Evolutionary conservation across 106 monocot genomes (phyloP).

Genomic region (Dendrobium nobile): DNA sequence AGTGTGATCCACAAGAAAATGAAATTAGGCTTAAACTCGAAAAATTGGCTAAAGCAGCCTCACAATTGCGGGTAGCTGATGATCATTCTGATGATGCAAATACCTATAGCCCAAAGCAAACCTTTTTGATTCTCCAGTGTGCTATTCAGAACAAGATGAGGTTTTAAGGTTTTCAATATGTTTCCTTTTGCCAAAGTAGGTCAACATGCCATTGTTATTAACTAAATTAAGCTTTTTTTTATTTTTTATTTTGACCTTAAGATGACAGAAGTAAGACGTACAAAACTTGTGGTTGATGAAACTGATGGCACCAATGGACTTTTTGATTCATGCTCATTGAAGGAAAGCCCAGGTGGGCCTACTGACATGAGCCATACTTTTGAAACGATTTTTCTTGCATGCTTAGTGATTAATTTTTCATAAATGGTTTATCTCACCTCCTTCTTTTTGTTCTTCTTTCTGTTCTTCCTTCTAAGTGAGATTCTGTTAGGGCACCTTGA

Average conservation of each 20-base stretch:
- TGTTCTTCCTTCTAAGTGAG: not conserved
- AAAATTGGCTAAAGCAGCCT: conserved; percentile 27
- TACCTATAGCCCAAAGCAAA: too few relatives aligned
- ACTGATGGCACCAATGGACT: not conserved
- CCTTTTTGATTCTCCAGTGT: too few relatives aligned
- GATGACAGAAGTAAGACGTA: not conserved
- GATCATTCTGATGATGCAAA: too few relatives aligned
- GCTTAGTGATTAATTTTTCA: not conserved
- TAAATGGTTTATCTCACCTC: not conserved
- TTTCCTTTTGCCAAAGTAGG: too few relatives aligned
- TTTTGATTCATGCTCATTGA: not conserved
- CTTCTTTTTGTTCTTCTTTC: not conserved
- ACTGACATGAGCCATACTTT: not conserved
- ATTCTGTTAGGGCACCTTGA: not conserved
- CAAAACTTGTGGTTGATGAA: not conserved
- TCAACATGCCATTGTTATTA: too few relatives aligned
- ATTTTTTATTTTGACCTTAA: too few relatives aligned
- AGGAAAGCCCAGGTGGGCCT: not conserved
- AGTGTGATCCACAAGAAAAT: not conserved
- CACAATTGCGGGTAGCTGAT: not conserved
- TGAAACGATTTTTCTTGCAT: not conserved
- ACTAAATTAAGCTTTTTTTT: too few relatives aligned
- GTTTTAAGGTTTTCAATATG: too few relatives aligned
- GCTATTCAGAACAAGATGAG: too few relatives aligned
- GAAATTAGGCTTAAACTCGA: conserved; percentile 24